These are phyloP conservation scores for Diversispora epigaea DNA, from an alignment of 192 early-diverging fungal genomes.

Conservation along the genomic window DNA sequence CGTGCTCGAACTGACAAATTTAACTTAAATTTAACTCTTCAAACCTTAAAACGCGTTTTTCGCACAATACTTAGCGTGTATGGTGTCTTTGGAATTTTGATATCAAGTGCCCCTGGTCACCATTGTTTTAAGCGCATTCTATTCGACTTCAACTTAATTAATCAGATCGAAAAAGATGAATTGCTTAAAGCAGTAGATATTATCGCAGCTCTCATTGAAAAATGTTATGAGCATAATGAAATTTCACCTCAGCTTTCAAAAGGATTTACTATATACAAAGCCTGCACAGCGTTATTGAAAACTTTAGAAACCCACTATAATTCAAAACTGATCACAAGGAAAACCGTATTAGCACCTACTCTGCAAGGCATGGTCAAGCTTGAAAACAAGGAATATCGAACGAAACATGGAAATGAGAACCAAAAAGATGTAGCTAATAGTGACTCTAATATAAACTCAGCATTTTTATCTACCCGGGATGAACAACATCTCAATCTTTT, in stretches of 20 bases:
- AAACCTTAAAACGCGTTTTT: neutral
- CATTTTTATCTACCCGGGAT: neutral
- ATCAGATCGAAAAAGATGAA: neutral
- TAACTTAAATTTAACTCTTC: neutral
- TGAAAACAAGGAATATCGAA: neutral
- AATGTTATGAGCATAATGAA: constrained; percentile 14
- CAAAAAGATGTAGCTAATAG: no score
- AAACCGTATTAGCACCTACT: neutral
- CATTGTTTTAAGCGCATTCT: constrained; percentile 6
- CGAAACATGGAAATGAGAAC: neutral
- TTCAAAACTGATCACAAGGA: neutral
- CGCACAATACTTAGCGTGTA: neutral
- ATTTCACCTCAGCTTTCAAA: neutral
- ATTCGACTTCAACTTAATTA: neutral
- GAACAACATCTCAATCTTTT: neutral
- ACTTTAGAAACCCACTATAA: neutral
- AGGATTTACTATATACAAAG: neutral
- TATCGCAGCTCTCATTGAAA: neutral
- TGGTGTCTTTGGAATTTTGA: neutral
- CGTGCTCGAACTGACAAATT: neutral
- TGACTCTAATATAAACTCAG: neutral
- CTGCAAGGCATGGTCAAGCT: neutral
- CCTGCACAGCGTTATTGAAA: constrained; percentile 5
- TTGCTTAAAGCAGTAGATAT: neutral
- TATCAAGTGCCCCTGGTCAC: neutral